Conservation (phyloP, 306 rosid species). For the Hylodesmum podocarpum region DNA sequence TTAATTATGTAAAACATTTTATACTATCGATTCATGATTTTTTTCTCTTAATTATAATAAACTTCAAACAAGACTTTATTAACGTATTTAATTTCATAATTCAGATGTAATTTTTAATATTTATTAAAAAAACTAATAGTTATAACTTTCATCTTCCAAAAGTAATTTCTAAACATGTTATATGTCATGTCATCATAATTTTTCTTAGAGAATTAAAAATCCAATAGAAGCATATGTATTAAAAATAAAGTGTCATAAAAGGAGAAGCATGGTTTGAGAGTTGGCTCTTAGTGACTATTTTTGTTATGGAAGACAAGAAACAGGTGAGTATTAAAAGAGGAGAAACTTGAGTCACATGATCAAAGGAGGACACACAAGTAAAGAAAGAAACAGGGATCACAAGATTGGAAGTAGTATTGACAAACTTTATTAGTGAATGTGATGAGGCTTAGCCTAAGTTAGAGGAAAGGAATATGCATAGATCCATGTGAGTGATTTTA, state of each 20-base stretch:
- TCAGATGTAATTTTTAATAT: too few relatives aligned
- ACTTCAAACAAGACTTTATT: neutral
- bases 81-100: too few relatives aligned
- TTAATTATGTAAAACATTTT: too few relatives aligned
- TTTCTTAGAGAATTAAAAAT: neutral
- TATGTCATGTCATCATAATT: neutral
- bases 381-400: constrained; percentile 19
- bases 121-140: too few relatives aligned
- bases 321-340: constrained; percentile 28
- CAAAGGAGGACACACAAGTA: neutral
- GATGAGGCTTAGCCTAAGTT: constrained; percentile 44
- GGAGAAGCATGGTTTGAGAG: constrained; percentile 31
- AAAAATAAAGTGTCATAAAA: constrained; percentile 13
- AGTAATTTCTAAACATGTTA: too few relatives aligned
- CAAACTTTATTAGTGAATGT: constrained; percentile 42
- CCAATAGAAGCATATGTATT: neutral
- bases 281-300: constrained; percentile 32
- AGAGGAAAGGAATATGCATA: constrained; percentile 44
- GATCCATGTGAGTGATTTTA: constrained; percentile 29
- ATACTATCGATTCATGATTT: too few relatives aligned
- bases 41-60: too few relatives aligned
- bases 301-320: constrained; percentile 31
- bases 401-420: constrained; percentile 11
- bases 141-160: too few relatives aligned
- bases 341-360: constrained; percentile 39